phyloP scores from a whole-genome alignment of 177 flowering plant genomes.

The Vitis hybrid region DNA sequence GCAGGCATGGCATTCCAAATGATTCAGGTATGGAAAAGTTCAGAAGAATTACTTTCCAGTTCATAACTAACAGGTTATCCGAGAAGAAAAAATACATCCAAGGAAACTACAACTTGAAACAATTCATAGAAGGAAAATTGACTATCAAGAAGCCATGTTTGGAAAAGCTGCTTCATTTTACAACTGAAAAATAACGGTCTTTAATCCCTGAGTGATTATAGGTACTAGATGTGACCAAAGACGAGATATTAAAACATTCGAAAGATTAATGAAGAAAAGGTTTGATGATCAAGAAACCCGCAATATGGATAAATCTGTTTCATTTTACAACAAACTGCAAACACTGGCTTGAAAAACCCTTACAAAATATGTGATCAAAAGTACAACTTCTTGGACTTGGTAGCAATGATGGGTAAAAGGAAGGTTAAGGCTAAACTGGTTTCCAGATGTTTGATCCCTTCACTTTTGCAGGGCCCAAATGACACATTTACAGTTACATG shows the following conservation, averaged over 20 bases:
- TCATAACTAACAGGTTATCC: no score
- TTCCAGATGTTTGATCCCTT: not conserved
- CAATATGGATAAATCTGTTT: not conserved
- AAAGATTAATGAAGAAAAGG: not conserved
- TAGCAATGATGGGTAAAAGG: not conserved
- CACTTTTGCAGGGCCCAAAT: not conserved
- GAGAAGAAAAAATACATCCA: no score
- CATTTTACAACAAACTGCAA: slow-evolving; percentile 11
- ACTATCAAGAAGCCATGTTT: no score
- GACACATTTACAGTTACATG: not conserved
- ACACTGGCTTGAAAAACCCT: not conserved
- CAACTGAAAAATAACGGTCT: no score
- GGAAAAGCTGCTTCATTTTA: no score
- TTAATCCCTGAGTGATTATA: no score
- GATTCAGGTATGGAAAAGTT: no score
- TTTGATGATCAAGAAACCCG: not conserved
- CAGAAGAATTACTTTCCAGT: no score
- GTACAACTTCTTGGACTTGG: not conserved
- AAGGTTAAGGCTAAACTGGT: not conserved
- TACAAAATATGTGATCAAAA: not conserved
- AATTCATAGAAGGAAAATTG: no score
- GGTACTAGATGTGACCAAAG: not conserved
- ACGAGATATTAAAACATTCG: not conserved
- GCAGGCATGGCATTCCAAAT: no score
- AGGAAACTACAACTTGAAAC: no score